Base-by-base conservation (phyloP, 805 yeast genomes). In the Kluyveromyces lactis region DNA sequence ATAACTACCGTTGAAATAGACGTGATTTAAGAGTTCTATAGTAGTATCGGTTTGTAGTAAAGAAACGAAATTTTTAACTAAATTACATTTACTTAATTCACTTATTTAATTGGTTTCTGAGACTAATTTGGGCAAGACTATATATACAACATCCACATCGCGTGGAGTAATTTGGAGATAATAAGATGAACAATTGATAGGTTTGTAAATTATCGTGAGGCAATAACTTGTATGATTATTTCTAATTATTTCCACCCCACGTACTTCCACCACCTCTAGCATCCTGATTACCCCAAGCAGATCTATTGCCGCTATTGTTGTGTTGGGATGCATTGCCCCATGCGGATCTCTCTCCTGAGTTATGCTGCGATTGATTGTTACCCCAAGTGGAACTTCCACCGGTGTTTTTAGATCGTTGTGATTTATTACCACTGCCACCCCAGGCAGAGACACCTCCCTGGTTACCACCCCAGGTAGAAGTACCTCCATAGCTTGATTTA, bases 291-390 rank as follows among this genome's bases (percentile, higher is more conserved):
- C 69, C 66, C 53, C 71, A 68, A 2, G 73, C 67, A 13, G 66
- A 58, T 33, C 55, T 50, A 39, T 52, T 53, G 16, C 62, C 62
- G 30, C 36, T 41, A 28, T 52, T 53, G 31, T 52, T 53, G 13
- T 60, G 59, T 16, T 33, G 36, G 4, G 36, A 33, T 15, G 36
- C 36, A 16, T 59, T 56, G 18, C 53, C 60, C 59, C 63, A 47
- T n/a, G 74, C 65, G 6, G 75, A 69, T 11, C 69, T 64, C 16
- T 68, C 68, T 40, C 68, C 69, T 56, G 64, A 61, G 23, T 33
- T 32, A 8, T 40, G 42, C 17, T 28, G 39, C 11, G 41, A 41
- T 27, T 40, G 36, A 26, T 34, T 40, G 15, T 31, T 40, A 16
- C 70, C 72, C 36, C 69, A 68, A 3, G 68, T 56, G 11, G 62